Conservation (phyloP, 176 grass and related monocot genomes). For the Rhynchospora tenuis region DNA sequence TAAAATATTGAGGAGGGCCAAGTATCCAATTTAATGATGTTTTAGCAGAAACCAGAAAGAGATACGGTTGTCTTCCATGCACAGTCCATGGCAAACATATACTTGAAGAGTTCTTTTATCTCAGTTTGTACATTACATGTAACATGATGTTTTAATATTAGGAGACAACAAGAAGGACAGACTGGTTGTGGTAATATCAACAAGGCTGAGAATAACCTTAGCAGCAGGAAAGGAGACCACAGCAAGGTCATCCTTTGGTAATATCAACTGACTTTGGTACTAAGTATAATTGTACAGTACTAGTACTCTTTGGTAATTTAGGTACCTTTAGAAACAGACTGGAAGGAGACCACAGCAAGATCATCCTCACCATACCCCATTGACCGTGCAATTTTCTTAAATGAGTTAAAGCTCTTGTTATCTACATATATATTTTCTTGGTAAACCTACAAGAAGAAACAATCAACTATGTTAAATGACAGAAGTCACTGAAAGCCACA, state of each 20-base stretch:
- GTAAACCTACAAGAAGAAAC: constrained; percentile 48
- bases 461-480: constrained; percentile 16
- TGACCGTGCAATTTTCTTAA: constrained; percentile 88
- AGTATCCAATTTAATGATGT: background rate
- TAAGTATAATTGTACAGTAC: background rate
- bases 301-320: background rate
- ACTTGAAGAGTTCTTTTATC: background rate
- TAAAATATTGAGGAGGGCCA: background rate
- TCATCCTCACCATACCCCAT: constrained; percentile 75
- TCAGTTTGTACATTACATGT: background rate
- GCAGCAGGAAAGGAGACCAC: too few species aligned
- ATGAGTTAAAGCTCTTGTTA: constrained; percentile 81
- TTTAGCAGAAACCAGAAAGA: background rate
- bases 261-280: background rate
- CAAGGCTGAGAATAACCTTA: background rate
- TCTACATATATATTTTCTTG: constrained; percentile 98
- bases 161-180: background rate
- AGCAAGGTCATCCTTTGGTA: too few species aligned
- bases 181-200: background rate
- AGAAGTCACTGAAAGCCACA: background rate
- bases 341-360: constrained; percentile 78
- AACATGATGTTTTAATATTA: background rate
- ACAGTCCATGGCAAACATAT: background rate
- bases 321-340: constrained; percentile 89
- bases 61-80: background rate